Conservation (phyloP, 441 rosid genomes). For the Manihot esculenta region DNA sequence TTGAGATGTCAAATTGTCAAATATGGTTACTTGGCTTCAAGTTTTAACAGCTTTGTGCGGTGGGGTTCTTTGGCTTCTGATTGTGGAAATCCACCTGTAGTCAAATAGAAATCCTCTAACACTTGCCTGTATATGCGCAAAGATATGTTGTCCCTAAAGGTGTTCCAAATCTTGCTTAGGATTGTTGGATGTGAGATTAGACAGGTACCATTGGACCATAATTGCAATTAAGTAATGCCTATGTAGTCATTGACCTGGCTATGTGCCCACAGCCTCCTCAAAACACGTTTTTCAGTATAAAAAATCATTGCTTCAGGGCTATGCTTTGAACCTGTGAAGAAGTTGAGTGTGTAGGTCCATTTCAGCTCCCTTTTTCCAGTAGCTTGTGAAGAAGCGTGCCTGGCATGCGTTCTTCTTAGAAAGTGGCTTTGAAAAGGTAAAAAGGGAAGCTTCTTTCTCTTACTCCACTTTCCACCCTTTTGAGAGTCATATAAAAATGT, state of each 20-base stretch:
- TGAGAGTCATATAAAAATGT: neutral
- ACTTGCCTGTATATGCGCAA: neutral
- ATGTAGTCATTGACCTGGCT: neutral
- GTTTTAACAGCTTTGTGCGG: neutral
- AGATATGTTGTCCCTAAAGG: neutral
- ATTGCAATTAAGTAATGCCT: neutral
- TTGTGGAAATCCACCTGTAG: neutral
- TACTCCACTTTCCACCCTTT: neutral
- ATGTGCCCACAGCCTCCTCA: neutral
- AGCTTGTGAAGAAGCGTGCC: slow-evolving; percentile 12
- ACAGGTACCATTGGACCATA: neutral
- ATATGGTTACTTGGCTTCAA: neutral
- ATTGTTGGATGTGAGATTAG: neutral
- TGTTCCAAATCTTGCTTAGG: neutral
- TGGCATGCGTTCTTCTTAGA: slow-evolving; percentile 3
- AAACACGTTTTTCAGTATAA: neutral
- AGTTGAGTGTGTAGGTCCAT: slow-evolving; percentile 13
- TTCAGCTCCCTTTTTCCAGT: neutral
- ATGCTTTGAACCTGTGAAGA: neutral
- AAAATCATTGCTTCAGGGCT: neutral
- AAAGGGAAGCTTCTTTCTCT: neutral
- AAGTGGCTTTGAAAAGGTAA: slow-evolving; percentile 9
- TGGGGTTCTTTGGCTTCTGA: neutral
- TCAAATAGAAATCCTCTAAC: neutral
- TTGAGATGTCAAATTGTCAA: neutral